A percentile compares a stretch with the other conserved stretches of the same genome.
phyloP scores from a whole-genome alignment of 2,329 filamentous ascomycete genomes.

The Plectosphaerella plurivora region DNA sequence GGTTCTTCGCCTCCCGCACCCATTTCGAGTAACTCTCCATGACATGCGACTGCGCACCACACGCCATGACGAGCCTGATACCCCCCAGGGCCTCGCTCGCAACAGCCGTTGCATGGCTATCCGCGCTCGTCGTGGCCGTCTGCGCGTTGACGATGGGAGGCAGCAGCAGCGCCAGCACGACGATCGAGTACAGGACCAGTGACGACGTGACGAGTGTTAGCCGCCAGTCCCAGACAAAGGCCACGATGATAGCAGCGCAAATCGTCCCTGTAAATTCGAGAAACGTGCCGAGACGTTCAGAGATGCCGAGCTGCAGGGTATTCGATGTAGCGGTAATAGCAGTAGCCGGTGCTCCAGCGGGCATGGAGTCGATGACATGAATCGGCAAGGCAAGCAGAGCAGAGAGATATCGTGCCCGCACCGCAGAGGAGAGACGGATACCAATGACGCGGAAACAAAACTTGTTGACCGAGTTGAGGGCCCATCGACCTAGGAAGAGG shows the following conservation, averaged over 20 bases:
- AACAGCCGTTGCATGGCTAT: slow-evolving; percentile 32
- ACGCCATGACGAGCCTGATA: slow-evolving; percentile 37
- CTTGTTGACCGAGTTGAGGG: slow-evolving; percentile 59
- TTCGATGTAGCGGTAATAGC: slow-evolving; percentile 63
- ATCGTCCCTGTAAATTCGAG: slow-evolving; percentile 52
- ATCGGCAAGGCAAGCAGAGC: slow-evolving; percentile 62
- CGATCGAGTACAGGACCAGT: slow-evolving; percentile 35
- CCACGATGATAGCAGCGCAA: slow-evolving; percentile 46
- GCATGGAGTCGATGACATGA: slow-evolving; percentile 63
- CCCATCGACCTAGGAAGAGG: slow-evolving; percentile 64
- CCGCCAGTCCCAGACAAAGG: slow-evolving; percentile 54
- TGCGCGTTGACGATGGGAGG: slow-evolving; percentile 23
- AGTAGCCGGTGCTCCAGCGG: slow-evolving; percentile 54
- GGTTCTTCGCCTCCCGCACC: slow-evolving; percentile 28
- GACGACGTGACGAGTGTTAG: slow-evolving; percentile 52
- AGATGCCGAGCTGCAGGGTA: slow-evolving; percentile 60
- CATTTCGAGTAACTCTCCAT: slow-evolving; percentile 29
- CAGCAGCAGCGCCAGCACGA: slow-evolving; percentile 21
- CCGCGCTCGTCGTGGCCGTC: slow-evolving; percentile 11
- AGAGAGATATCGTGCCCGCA: slow-evolving; percentile 61
- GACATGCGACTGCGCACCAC: slow-evolving; percentile 34
- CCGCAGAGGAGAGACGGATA: slow-evolving; percentile 55
- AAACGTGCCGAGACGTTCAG: slow-evolving; percentile 56
- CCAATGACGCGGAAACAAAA: slow-evolving; percentile 59
- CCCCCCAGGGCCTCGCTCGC: slow-evolving; percentile 37